Base-by-base conservation (phyloP, 2,329 filamentous ascomycete genomes). In the Beauveria sp. region DNA sequence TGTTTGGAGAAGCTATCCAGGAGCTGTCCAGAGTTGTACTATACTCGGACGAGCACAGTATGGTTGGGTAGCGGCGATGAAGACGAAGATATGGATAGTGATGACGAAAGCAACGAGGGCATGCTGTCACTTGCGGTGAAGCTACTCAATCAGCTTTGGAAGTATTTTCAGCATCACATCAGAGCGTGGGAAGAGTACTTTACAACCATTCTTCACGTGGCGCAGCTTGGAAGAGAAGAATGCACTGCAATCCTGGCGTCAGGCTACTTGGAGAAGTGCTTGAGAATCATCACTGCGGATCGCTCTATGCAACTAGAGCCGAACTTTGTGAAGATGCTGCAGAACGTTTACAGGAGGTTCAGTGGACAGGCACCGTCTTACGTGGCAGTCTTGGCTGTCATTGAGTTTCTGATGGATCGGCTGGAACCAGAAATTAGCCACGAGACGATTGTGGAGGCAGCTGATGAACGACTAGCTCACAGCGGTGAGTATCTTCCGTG, bases 121-220 rank as follows among this genome's bases (percentile, higher is more conserved):
- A 68, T 79, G 10, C 66, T 82, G 24, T 67, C 71, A 28, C 69
- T 71, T 2, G 71, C 75, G 5, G 71, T 86, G 46, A 66, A 68
- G 20, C 74, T 84, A 24, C 77, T 91, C 55, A 75, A 78, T 34
- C 71, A 78, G 24, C 71, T 90, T 3, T 91, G 85, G 83, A 75
- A 80, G 3, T 77, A 74, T n/a, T 85, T 91, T 61, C 85, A 90
- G 63, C 72, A 77, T 3, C 77, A 81, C 51, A 75, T 85, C 30
- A 83, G 86, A 61, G 82, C 88, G 3, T 95, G 90, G 90, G 83
- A 86, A 47, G 89, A 93, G 67, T 87, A 88, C 62, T 93, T 93
- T 69, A 81, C 82, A 14, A 80, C 89, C n/a, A 77, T 93, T 64
- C 70, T 82, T n/a, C 77, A 77, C n/a, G 87, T 93, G 69, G 84